phyloP scores from a whole-genome alignment of 495 filamentous ascomycete species.

The Penicillium lividum region DNA sequence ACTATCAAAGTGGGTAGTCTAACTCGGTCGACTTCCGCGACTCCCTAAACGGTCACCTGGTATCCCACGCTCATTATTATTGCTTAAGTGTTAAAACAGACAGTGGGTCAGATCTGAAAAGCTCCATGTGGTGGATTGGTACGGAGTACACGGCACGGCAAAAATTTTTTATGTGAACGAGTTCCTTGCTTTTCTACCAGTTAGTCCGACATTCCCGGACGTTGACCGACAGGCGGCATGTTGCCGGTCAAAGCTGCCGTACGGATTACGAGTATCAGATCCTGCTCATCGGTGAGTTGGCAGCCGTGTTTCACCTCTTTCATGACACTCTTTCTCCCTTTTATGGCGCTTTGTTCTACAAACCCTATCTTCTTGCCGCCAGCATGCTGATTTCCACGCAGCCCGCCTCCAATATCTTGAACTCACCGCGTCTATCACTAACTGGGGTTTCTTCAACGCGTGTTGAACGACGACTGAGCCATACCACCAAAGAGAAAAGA shows the following conservation, averaged over 20 bases:
- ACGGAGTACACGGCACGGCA: slow-evolving; percentile 11
- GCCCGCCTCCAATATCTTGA: slow-evolving; percentile 17
- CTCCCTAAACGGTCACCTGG: slow-evolving; percentile 1
- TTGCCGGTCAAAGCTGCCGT: slow-evolving; percentile 14
- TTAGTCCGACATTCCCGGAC: slow-evolving; percentile 14
- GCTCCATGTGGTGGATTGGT: neutral
- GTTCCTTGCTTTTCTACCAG: slow-evolving; percentile 17
- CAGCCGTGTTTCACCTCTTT: neutral
- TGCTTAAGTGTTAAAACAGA: neutral
- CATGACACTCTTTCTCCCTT: neutral
- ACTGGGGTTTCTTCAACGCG: slow-evolving; percentile 9
- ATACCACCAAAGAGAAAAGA: slow-evolving; percentile 16
- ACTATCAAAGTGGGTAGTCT: slow-evolving; percentile 6
- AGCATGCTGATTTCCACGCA: slow-evolving; percentile 28
- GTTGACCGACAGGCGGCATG: slow-evolving; percentile 26
- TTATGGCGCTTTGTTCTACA: neutral
- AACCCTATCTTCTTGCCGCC: slow-evolving; percentile 1
- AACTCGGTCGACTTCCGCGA: slow-evolving; percentile 26
- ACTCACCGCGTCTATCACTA: slow-evolving; percentile 19
- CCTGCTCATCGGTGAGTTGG: slow-evolving; percentile 23
- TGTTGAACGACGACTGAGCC: slow-evolving; percentile 14
- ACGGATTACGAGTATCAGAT: slow-evolving; percentile 18
- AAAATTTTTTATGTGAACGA: slow-evolving; percentile 9
- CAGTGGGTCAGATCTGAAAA: slow-evolving; percentile 8
- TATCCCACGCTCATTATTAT: neutral